phyloP scores from a whole-genome alignment of 805 yeast genomes.

The Suhomyces faveliae region DNA sequence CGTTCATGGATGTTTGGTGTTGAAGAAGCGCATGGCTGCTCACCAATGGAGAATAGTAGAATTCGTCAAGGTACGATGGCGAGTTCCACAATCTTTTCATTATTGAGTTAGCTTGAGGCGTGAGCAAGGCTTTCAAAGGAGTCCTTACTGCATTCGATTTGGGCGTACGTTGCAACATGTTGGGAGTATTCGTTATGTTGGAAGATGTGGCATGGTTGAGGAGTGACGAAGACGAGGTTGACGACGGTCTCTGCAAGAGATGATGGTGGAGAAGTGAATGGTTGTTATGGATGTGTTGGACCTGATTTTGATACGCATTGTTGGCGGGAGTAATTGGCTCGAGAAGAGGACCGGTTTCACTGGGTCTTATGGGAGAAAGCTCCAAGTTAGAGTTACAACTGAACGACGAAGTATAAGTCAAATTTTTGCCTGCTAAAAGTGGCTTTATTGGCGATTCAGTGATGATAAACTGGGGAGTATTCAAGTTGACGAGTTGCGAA shows the following conservation, averaged over 20 bases:
- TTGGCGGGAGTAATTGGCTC: conserved; percentile 59
- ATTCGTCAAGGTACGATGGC: conserved; percentile 66
- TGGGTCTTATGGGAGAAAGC: conserved; percentile 55
- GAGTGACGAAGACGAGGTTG: conserved; percentile 7
- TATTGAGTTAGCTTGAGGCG: conserved; percentile 45
- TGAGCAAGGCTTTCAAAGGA: conserved; percentile 34
- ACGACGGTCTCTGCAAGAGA: conserved; percentile 8
- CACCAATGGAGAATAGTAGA: conserved; percentile 48
- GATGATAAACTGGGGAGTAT: conserved; percentile 23
- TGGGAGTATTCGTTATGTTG: conserved; percentile 15
- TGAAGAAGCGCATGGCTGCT: conserved; percentile 5
- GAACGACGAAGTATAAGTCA: conserved; percentile 62
- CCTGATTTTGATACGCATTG: conserved; percentile 9
- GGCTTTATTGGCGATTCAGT: conserved; percentile 42
- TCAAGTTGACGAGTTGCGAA: background rate
- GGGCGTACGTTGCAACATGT: conserved; percentile 23
- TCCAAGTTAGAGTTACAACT: conserved; percentile 66
- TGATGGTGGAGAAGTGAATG: conserved; percentile 8
- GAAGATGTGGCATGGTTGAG: conserved; percentile 8
- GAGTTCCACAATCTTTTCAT: conserved; percentile 61
- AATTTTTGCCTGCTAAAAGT: conserved; percentile 38
- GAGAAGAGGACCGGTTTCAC: conserved; percentile 62
- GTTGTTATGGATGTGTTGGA: background rate
- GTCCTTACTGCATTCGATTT: conserved; percentile 31
- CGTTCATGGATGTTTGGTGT: conserved; percentile 11